Base-by-base conservation (phyloP, 257 asterid genomes). In the Craterostigma plantagineum region DNA sequence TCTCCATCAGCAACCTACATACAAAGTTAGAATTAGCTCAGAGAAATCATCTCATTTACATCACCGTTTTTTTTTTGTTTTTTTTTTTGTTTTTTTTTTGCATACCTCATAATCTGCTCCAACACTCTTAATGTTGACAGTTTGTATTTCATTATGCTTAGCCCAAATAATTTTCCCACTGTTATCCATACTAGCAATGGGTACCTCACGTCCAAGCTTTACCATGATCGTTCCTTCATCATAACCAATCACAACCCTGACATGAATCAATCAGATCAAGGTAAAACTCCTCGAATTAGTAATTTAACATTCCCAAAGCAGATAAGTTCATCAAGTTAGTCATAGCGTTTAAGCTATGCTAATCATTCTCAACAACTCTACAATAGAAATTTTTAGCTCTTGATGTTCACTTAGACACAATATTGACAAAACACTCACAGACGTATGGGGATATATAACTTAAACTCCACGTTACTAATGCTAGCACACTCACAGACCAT, bases 201-300 rank as follows among this genome's bases (percentile, higher is more conserved):
- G 98, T 12, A 79, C 98, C 74, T 90, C 99, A 14, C 96, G 81
- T 39, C 99, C 99, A 44, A 90, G 67, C 70, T 90, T 90, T 30
- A 90, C 96, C 99, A 90, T 90, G 46, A 90, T 77, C 36, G 96
- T 79, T 57, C 99, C 99, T 68, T 90, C 99, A 56, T 90, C 99
- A 47, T 90, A 90, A 52, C 99, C 99, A 59, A 90, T 71, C 33
- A 75, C 96, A 68, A 90, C 81, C 79, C 99, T 90, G 73, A 33
- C 51, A 16, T 45, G 45, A 47, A 54, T 35, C 37, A 14, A 49
- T 59, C 14, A 36, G 12, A 43, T 15, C 16, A 14, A 41, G 9
- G 45, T 41, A 8, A 43, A 33, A 14, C 17, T 43, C 48, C 16
- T 1, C 13, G 30, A 6, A 23, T 2, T 23, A 23, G 6, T 23